phyloP scores from a whole-genome alignment of 1,284 basidiomycete species.

The Microbotryomycetes sp. region DNA sequence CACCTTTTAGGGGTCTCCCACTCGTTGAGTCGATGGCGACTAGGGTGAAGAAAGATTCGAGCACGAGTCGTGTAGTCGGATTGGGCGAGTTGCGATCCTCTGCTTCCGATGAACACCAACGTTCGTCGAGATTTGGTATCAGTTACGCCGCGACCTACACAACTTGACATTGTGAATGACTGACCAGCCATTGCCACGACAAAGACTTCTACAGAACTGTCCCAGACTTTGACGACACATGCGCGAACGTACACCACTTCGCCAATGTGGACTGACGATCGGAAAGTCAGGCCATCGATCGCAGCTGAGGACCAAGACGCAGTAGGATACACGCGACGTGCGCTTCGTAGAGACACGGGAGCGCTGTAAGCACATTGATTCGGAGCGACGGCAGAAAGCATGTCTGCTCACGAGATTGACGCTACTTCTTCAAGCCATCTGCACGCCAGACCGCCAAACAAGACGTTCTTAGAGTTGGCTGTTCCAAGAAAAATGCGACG shows the following conservation, averaged over 20 bases:
- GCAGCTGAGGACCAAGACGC: conserved; percentile 23
- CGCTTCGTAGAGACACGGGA: too few species aligned
- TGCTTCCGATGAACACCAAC: too few species aligned
- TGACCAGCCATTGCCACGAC: conserved; percentile 26
- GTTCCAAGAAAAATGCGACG: background rate
- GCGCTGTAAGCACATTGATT: background rate
- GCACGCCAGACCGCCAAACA: conserved; percentile 34
- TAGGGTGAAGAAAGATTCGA: conserved; percentile 29
- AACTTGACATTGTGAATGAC: too few species aligned
- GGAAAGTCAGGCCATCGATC: conserved; percentile 33
- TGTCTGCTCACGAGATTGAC: conserved; percentile 10
- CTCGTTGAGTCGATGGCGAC: conserved; percentile 27
- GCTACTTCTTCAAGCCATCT: conserved; percentile 29
- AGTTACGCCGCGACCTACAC: too few species aligned
- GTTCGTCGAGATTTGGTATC: too few species aligned
- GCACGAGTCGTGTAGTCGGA: conserved; percentile 16
- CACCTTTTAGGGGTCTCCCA: conserved; percentile 24
- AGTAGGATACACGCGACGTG: conserved; percentile 10
- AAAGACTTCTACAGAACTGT: conserved; percentile 27
- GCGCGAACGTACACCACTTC: conserved; percentile 22
- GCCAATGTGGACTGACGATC: conserved; percentile 19
- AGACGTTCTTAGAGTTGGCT: conserved; percentile 29
- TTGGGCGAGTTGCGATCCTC: conserved; percentile 25
- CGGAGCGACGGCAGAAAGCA: background rate
- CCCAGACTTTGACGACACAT: conserved; percentile 26